phyloP scores from a whole-genome alignment of 805 yeast species.

The Candida lessepsii region DNA sequence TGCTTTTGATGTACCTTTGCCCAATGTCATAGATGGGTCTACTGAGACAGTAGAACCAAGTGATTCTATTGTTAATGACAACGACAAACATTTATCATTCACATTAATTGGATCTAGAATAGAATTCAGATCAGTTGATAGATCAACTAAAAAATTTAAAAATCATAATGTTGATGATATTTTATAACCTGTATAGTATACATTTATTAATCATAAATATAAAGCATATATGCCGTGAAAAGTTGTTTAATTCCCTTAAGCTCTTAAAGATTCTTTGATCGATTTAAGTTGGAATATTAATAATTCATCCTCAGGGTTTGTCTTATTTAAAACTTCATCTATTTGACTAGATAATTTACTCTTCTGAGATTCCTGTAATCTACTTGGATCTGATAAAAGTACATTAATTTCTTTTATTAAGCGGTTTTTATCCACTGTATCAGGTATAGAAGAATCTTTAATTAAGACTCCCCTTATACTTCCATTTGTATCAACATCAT shows the following conservation, averaged over 20 bases:
- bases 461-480: constrained; percentile 17
- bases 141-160: constrained; percentile 84
- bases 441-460: constrained; percentile 9
- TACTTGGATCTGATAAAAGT: constrained; percentile 1
- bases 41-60: too few relatives aligned
- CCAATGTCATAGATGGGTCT: constrained; percentile 19
- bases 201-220: too few relatives aligned
- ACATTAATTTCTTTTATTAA: constrained; percentile 10
- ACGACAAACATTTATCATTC: constrained; percentile 47
- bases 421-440: constrained; percentile 10
- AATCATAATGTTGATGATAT: constrained; percentile 67
- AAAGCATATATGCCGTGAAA: too few relatives aligned
- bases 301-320: background rate
- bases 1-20: constrained; percentile 40
- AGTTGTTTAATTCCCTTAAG: too few relatives aligned
- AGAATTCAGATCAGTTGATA: constrained; percentile 69
- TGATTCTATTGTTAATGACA: too few relatives aligned
- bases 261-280: background rate
- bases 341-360: background rate
- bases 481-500: constrained; percentile 17
- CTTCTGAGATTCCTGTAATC: background rate
- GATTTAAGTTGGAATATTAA: constrained; percentile 2
- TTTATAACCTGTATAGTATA: too few relatives aligned
- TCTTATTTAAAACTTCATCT: background rate
- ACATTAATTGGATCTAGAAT: constrained; percentile 78